phyloP scores from a whole-genome alignment of 1,284 basidiomycete genomes.

The Athelia sp. region DNA sequence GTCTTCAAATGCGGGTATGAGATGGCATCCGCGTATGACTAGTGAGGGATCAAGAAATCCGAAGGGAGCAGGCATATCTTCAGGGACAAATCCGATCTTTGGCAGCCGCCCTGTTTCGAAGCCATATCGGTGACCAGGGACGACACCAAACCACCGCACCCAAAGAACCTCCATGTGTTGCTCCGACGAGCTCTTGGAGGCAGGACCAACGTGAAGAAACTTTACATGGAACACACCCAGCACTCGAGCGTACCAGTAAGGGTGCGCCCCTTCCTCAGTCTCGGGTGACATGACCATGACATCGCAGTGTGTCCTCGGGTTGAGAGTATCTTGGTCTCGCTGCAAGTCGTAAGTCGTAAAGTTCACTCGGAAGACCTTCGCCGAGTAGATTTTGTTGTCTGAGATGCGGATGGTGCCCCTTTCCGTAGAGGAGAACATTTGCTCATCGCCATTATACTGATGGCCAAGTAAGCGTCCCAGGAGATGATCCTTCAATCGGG shows the following conservation, averaged over 20 bases:
- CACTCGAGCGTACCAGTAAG: neutral
- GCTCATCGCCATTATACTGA: slow-evolving; percentile 2
- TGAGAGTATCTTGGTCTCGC: slow-evolving; percentile 32
- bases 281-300: slow-evolving; percentile 29
- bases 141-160: slow-evolving; percentile 11
- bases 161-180: too few relatives aligned
- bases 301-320: slow-evolving; percentile 24
- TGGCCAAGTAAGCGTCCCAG: neutral
- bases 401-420: slow-evolving; percentile 15
- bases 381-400: slow-evolving; percentile 22
- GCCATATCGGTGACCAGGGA: slow-evolving; percentile 4
- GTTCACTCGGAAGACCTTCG: slow-evolving; percentile 28
- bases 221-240: neutral
- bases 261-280: slow-evolving; percentile 6
- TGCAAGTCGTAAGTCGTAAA: slow-evolving; percentile 40
- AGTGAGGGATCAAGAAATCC: slow-evolving; percentile 10
- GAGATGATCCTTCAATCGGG: slow-evolving; percentile 5
- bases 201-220: neutral
- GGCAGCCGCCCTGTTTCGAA: slow-evolving; percentile 4
- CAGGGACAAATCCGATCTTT: slow-evolving; percentile 10
- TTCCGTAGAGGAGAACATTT: slow-evolving; percentile 2
- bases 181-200: neutral
- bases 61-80: slow-evolving; percentile 2
- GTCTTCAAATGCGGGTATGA: too few relatives aligned
- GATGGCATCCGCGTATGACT: slow-evolving; percentile 8